phyloP scores from a whole-genome alignment of 257 asterid genomes.

The Catharanthus roseus region DNA sequence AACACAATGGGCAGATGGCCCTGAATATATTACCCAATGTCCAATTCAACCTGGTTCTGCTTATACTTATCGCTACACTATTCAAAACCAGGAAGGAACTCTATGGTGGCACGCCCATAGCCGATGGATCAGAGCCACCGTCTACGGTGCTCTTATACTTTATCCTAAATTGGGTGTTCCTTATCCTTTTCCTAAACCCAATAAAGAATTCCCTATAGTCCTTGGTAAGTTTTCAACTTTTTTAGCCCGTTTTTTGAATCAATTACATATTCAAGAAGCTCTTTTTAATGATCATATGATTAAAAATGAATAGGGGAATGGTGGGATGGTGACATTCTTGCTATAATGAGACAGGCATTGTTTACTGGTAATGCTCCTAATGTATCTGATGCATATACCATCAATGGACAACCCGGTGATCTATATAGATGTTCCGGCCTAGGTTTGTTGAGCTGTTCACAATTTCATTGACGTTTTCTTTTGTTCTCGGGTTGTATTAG shows the following conservation, averaged over 20 bases:
- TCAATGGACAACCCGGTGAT: constrained; percentile 58
- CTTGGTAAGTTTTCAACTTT: constrained; percentile 35
- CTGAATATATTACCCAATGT: constrained; percentile 64
- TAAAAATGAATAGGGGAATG: constrained; percentile 54
- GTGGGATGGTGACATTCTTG: constrained; percentile 66
- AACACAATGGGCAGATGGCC: constrained; percentile 82
- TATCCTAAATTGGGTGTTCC: constrained; percentile 45
- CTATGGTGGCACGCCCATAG: constrained; percentile 89
- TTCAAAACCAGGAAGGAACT: constrained; percentile 65
- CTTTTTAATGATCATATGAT: neutral
- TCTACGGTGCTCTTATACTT: constrained; percentile 62
- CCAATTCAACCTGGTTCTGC: constrained; percentile 58
- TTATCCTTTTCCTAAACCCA: constrained; percentile 47
- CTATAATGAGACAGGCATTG: constrained; percentile 45
- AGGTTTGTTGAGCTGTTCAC: constrained; percentile 16
- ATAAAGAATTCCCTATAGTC: constrained; percentile 45
- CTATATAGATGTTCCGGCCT: constrained; percentile 44
- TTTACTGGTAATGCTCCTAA: constrained; percentile 76
- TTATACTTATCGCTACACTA: constrained; percentile 54
- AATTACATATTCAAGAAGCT: neutral
- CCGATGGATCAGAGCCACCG: constrained; percentile 65
- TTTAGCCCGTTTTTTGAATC: neutral
- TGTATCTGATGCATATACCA: constrained; percentile 49
- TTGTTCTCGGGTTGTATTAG: too few species aligned
- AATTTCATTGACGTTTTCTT: neutral